A percentile compares a stretch with the other conserved stretches of the same genome.
Evolutionary conservation across 108 stramenopile species (phyloP).

Genomic region (Skeletonema grethae): DNA sequence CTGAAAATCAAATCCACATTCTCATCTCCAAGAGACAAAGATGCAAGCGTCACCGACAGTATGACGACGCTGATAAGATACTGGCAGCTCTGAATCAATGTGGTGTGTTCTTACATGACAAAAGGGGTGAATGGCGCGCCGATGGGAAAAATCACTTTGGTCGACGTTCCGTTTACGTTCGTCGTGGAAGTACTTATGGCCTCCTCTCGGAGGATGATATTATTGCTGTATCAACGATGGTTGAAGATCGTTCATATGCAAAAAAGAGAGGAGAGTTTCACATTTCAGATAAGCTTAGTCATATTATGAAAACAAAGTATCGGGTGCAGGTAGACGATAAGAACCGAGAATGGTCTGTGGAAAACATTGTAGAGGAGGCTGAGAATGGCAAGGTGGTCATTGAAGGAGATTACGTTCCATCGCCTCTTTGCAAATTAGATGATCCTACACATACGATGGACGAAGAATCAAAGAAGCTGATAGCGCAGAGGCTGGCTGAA

Average conservation of each 20-base stretch:
- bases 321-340: conserved; percentile 25
- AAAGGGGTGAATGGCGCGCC: neutral
- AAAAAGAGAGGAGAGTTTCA: conserved; percentile 23
- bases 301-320: conserved; percentile 10
- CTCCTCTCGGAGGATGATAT: conserved; percentile 1
- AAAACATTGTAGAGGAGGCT: neutral
- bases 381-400: neutral
- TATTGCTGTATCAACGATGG: neutral
- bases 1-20: neutral
- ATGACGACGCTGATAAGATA: conserved; percentile 9
- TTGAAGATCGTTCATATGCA: neutral
- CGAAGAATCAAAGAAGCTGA: neutral
- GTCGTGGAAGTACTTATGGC: conserved; percentile 5
- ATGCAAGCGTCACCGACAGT: conserved; percentile 9
- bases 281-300: conserved; percentile 22
- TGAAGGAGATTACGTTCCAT: neutral
- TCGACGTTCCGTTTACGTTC: conserved; percentile 5
- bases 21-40: conserved; percentile 9
- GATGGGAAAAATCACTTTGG: conserved; percentile 12
- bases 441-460: conserved; percentile 3
- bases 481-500: conserved; percentile 7
- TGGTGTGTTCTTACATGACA: conserved; percentile 10
- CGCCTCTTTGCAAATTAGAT: conserved; percentile 10
- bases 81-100: conserved; percentile 3
- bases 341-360: conserved; percentile 17